These are phyloP conservation scores for Oenanthe sinensis DNA, from an alignment of 129 eudicot genomes.

Conservation along the genomic window DNA sequence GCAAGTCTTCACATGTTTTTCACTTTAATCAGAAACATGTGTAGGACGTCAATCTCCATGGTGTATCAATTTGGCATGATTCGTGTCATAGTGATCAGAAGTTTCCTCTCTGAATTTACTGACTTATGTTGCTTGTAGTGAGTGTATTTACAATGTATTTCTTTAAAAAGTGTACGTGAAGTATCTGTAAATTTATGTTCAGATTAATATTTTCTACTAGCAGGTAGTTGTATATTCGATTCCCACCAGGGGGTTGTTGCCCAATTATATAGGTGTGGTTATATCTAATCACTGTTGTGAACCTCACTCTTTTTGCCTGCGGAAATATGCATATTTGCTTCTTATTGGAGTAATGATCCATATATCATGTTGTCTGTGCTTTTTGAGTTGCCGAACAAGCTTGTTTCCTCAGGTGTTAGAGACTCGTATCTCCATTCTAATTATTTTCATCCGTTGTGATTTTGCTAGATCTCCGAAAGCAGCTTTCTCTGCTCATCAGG, in stretches of 20 bases:
- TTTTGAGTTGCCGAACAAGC: neutral
- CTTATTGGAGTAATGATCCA: neutral
- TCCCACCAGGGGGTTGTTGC: neutral
- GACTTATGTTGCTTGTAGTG: neutral
- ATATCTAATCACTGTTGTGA: neutral
- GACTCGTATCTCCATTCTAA: neutral
- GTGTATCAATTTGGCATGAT: neutral
- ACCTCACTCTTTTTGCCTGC: neutral
- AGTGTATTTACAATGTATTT: neutral
- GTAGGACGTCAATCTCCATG: neutral
- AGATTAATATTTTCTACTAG: neutral
- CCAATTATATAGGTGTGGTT: neutral
- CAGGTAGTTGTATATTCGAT: neutral
- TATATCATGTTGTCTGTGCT: neutral
- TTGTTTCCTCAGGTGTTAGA: neutral
- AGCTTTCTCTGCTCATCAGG: constrained; percentile 54
- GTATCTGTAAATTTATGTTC: neutral
- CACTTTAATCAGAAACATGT: neutral
- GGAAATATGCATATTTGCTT: neutral
- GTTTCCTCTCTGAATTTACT: neutral
- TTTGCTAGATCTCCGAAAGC: constrained; percentile 58
- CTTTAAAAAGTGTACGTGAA: neutral
- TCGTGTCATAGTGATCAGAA: neutral
- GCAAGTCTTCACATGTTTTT: neutral
- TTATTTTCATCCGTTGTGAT: neutral